Conservation (phyloP, 345 rosid genomes). For the Euphorbia peplus region DNA sequence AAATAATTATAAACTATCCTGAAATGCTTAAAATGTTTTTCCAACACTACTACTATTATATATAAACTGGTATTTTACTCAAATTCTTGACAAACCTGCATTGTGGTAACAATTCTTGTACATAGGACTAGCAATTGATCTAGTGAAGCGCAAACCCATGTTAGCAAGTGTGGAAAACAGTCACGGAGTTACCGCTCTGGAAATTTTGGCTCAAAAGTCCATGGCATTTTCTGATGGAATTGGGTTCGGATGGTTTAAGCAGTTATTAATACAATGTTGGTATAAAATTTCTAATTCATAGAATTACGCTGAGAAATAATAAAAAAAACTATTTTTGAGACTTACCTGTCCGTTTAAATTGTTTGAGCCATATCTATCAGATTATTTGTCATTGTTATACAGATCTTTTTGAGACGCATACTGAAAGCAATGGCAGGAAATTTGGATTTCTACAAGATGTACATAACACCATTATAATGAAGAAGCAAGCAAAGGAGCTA, state of each 20-base stretch:
- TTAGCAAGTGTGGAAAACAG: not conserved
- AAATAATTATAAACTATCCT: no score
- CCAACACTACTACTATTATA: no score
- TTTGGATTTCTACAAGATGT: no score
- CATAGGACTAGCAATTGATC: not conserved
- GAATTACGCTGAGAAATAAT: no score
- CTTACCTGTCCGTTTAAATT: no score
- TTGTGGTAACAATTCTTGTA: no score
- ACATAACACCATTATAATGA: not conserved
- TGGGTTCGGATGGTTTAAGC: not conserved
- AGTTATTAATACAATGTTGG: not conserved
- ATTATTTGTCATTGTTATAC: not conserved
- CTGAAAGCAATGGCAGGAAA: not conserved
- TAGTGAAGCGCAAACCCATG: not conserved
- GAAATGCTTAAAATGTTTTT: no score
- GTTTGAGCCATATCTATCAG: no score
- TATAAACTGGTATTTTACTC: no score
- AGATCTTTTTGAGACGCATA: not conserved
- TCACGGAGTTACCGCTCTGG: not conserved
- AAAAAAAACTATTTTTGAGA: no score
- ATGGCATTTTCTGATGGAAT: slow-evolving; percentile 12
- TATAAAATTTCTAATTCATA: not conserved
- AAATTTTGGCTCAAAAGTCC: not conserved
- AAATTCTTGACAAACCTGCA: no score
- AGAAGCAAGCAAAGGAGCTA: not conserved